Base-by-base conservation (phyloP, 2,329 filamentous ascomycete genomes). In the Decorospora gaudefroyi region DNA sequence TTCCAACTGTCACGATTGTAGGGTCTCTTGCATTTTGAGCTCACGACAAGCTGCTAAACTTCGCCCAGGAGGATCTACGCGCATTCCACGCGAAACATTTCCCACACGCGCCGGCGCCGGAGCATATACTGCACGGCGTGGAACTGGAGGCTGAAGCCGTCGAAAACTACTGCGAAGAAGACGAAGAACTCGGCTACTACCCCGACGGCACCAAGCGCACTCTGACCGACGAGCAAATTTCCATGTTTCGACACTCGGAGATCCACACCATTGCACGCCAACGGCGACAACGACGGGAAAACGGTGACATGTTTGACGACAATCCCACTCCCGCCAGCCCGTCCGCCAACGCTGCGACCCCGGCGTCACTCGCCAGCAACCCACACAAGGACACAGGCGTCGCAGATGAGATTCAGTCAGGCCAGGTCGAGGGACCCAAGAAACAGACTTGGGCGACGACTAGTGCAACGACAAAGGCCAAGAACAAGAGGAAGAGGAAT, bases 191-290 rank as follows among this genome's bases (percentile, higher is more conserved):
- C 11, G 92, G 90, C 12, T 92, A 89, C 69, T 97, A 97, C 57
- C 72, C 81, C 1, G 91, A 97, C 63, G 91, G 92, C 3, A 82
- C 84, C 49, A 93, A 93, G 67, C 86, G 92, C 27, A 96, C 90
- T 12, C 76, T 97, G 59, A 96, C 91, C 7, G 88, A 96, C 62
- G 88, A 90, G 58, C 88, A 96, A 74, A 89, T 96, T 57, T 82
- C 83, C 39, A 92, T 96, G 49, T 96, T 96, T 67, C 81, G 91
- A 49, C 89, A 95, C 65, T 92, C 88, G 2, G 92, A 97, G 69
- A 80, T 95, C 15, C 85, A 93, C 62, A 72, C 81, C 9, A 74
- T 95, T 26, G 74, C 88, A 12, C 64, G 62, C 40, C 59, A 64
- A 46, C 62, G 64, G 10, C 56, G 57, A 19, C 46, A 55, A 8